These are phyloP conservation scores for Aspergillus quadrilineatus DNA, from an alignment of 2,329 filamentous ascomycete species.

Conservation along the genomic window DNA sequence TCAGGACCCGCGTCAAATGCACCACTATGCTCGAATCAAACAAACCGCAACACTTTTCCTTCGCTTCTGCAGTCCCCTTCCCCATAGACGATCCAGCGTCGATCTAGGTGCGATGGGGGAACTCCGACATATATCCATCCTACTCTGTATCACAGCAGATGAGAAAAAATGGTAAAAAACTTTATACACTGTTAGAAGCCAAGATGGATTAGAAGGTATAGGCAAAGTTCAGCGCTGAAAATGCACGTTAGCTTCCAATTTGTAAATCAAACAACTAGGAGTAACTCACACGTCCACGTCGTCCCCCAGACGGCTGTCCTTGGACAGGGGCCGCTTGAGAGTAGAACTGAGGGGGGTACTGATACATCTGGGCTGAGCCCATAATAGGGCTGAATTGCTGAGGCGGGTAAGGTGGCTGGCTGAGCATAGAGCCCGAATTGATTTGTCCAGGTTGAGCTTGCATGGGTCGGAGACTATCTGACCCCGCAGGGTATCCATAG, in stretches of 20 bases:
- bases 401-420: slow-evolving; percentile 47
- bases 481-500: slow-evolving; percentile 46
- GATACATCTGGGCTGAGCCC: slow-evolving; percentile 49
- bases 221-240: slow-evolving; percentile 32
- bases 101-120: slow-evolving; percentile 32
- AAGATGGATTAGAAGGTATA: slow-evolving; percentile 30
- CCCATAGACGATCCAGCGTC: slow-evolving; percentile 43
- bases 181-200: slow-evolving; percentile 40
- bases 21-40: slow-evolving; percentile 19
- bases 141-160: slow-evolving; percentile 29
- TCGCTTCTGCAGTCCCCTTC: slow-evolving; percentile 29
- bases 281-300: slow-evolving; percentile 55
- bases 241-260: slow-evolving; percentile 15
- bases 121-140: slow-evolving; percentile 35
- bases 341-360: slow-evolving; percentile 54
- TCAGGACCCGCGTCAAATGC: slow-evolving; percentile 6
- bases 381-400: slow-evolving; percentile 49
- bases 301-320: slow-evolving; percentile 48
- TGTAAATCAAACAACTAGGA: slow-evolving; percentile 4
- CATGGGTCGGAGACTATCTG: slow-evolving; percentile 40
- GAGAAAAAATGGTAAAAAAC: slow-evolving; percentile 23
- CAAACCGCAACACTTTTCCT: slow-evolving; percentile 22
- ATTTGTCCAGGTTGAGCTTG: slow-evolving; percentile 41
- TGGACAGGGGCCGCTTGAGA: slow-evolving; percentile 44
- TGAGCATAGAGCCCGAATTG: slow-evolving; percentile 46